These are phyloP conservation scores for Flaveria trinervia DNA, from an alignment of 129 eudicot species.

Conservation along the genomic window DNA sequence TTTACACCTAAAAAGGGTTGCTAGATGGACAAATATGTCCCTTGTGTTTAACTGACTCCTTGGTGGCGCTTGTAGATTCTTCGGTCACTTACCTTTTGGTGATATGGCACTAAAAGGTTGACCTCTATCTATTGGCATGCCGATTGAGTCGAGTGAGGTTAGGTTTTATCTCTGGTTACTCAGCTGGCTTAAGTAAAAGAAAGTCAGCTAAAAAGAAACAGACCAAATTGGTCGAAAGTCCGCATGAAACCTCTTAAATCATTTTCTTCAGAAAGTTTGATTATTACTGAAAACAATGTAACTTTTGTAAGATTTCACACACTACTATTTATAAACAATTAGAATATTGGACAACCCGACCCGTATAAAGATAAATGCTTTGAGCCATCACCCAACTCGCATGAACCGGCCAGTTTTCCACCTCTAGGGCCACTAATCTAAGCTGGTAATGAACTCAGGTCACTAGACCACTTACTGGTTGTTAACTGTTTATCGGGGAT, in stretches of 20 bases:
- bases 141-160: neutral
- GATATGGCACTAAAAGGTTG: constrained; percentile 6
- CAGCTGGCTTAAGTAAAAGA: neutral
- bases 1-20: neutral
- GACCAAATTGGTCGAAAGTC: neutral
- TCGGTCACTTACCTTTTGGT: constrained; percentile 12
- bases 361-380: neutral
- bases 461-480: neutral
- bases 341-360: neutral
- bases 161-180: neutral
- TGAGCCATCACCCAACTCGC: neutral
- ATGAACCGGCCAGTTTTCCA: neutral
- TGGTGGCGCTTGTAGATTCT: constrained; percentile 18
- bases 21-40: neutral
- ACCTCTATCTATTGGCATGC: neutral
- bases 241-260: neutral
- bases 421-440: constrained; percentile 7
- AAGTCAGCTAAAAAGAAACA: neutral
- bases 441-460: neutral
- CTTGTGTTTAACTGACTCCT: neutral
- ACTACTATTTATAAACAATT: neutral
- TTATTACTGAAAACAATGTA: neutral
- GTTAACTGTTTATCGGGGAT: constrained; percentile 5
- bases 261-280: neutral
- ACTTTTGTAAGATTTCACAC: neutral